A percentile compares a stretch with the other conserved stretches of the same genome.
Evolutionary conservation across 129 eudicot species (phyloP).

Genomic region (Lactuca sativa): DNA sequence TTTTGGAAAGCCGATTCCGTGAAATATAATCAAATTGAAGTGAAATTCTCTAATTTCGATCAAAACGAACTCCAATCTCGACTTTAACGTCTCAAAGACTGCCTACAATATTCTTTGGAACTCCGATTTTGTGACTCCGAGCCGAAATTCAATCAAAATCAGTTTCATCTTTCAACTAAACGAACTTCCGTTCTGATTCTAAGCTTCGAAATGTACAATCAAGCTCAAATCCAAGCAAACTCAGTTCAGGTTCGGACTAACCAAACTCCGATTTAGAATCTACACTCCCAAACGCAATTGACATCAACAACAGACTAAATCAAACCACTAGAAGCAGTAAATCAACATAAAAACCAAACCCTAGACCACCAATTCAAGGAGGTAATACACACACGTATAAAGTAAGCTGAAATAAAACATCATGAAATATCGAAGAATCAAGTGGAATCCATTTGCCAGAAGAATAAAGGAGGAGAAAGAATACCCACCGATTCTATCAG

Average conservation of each 20-base stretch:
- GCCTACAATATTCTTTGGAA: not conserved
- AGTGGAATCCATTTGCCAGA: slow-evolving; percentile 13
- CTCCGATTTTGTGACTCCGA: slow-evolving; percentile 10
- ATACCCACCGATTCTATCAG: slow-evolving; percentile 27
- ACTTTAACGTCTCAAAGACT: slow-evolving; percentile 9
- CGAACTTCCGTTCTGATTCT: slow-evolving; percentile 1
- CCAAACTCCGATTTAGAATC: slow-evolving; percentile 12
- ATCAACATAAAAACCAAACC: slow-evolving; percentile 16
- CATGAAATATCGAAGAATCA: slow-evolving; percentile 11
- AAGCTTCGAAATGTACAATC: slow-evolving; percentile 18
- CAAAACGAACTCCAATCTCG: slow-evolving; percentile 19
- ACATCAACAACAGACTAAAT: slow-evolving; percentile 2
- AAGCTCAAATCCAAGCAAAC: slow-evolving; percentile 19
- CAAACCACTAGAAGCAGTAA: slow-evolving; percentile 12
- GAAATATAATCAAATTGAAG: slow-evolving; percentile 9
- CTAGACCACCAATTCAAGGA: slow-evolving; percentile 8
- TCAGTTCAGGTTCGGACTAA: not conserved
- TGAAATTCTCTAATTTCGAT: slow-evolving; percentile 9
- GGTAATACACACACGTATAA: not conserved
- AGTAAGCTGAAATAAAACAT: slow-evolving; percentile 16
- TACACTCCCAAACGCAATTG: not conserved
- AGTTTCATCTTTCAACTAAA: slow-evolving; percentile 12
- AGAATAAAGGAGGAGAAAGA: slow-evolving; percentile 3
- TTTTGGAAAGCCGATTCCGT: slow-evolving; percentile 3
- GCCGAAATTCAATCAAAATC: slow-evolving; percentile 1